Conservation (phyloP, 2,329 filamentous ascomycete genomes). For the Helminthosporium solani region DNA sequence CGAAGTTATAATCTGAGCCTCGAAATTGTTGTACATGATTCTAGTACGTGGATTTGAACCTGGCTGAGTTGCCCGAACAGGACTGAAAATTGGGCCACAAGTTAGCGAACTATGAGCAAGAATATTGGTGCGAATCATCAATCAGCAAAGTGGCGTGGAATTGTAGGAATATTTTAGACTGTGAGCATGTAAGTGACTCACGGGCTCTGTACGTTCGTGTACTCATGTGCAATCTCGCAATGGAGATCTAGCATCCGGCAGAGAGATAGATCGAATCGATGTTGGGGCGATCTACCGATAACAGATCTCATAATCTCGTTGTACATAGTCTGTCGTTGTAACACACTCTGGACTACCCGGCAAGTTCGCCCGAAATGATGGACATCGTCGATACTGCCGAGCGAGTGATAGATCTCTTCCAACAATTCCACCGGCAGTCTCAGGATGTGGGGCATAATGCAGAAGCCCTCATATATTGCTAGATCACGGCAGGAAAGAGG, state of each 20-base stretch:
- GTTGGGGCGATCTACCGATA: conserved; percentile 15
- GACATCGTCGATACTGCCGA: conserved; percentile 31
- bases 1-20: conserved; percentile 2
- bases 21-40: conserved; percentile 3
- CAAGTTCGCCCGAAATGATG: conserved; percentile 22
- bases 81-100: not conserved
- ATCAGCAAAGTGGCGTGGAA: no score
- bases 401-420: conserved; percentile 15
- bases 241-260: conserved; percentile 21
- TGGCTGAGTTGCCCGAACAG: not conserved
- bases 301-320: conserved; percentile 27
- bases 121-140: no score
- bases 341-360: conserved; percentile 10
- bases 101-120: no score
- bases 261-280: conserved; percentile 26
- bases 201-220: conserved; percentile 1
- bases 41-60: not conserved
- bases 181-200: not conserved
- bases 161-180: no score
- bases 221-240: conserved; percentile 17
- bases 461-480: not conserved
- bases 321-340: conserved; percentile 15
- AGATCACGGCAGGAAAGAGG: not conserved
- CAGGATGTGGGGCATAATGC: conserved; percentile 14
- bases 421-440: conserved; percentile 22